These are phyloP conservation scores for Pyrenochaeta sp. DNA, from an alignment of 2,329 filamentous ascomycete genomes.

Conservation along the genomic window DNA sequence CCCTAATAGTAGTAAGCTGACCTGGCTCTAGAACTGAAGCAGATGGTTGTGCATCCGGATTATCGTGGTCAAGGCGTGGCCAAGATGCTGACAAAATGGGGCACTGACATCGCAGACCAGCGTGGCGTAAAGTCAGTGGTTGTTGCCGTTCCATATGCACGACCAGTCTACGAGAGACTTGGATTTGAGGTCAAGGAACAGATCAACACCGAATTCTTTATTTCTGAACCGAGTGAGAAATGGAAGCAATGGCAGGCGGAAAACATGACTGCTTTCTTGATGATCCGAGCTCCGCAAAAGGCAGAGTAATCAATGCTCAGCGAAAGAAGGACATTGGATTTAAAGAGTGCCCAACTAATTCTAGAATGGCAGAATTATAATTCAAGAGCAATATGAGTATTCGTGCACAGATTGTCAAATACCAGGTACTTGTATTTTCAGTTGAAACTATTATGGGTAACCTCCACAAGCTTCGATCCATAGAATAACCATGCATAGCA, in stretches of 20 bases:
- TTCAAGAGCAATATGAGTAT: no score
- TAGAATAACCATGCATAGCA: not conserved
- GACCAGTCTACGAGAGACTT: conserved; percentile 4
- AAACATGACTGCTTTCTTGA: conserved; percentile 6
- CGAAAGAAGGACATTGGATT: no score
- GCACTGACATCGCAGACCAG: conserved; percentile 1
- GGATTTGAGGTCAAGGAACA: conserved; percentile 4
- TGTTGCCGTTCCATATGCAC: conserved; percentile 4
- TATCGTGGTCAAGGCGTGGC: not conserved
- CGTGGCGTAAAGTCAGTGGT: conserved; percentile 1
- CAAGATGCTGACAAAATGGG: conserved; percentile 8
- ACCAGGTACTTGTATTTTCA: no score
- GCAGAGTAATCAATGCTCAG: not conserved
- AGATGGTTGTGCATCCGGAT: conserved; percentile 3
- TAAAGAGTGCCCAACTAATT: no score
- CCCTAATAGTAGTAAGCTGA: no score
- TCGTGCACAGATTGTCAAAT: no score
- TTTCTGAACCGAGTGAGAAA: conserved; percentile 3
- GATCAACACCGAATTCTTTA: conserved; percentile 6
- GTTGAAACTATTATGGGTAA: not conserved
- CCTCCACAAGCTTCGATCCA: not conserved
- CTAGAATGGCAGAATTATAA: no score
- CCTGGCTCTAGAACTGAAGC: conserved; percentile 4
- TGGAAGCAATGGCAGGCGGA: conserved; percentile 9
- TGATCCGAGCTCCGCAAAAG: not conserved